Percentiles rank a stretch among this genome's conserved stretches.
phyloP scores from a whole-genome alignment of 306 rosid species.

The Myrica gale region DNA sequence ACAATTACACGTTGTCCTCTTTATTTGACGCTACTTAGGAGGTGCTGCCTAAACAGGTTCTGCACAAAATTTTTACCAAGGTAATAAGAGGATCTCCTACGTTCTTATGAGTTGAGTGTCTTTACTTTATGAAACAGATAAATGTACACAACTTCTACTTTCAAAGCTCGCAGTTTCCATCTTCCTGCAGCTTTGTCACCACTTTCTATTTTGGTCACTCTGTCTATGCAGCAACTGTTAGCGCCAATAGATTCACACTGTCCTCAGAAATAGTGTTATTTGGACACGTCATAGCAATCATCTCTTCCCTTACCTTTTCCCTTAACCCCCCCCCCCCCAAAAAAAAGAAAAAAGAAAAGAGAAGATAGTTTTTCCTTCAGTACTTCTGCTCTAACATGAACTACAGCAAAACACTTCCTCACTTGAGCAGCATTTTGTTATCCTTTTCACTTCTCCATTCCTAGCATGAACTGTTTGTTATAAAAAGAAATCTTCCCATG shows the following conservation, averaged over 20 bases:
- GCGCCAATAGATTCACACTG: not conserved
- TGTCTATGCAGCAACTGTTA: not conserved
- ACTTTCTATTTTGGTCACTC: not conserved
- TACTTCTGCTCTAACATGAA: not conserved
- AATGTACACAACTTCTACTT: not conserved
- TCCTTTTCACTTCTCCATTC: too few species aligned
- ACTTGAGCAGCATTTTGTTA: too few species aligned
- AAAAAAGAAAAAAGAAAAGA: too few species aligned
- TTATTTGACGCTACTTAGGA: not conserved
- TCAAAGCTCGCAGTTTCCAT: not conserved
- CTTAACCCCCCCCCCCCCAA: too few species aligned
- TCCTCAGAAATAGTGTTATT: not conserved
- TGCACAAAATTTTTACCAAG: not conserved
- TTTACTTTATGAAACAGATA: too few species aligned
- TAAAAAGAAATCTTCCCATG: not conserved
- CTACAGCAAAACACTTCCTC: not conserved
- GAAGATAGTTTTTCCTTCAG: too few species aligned
- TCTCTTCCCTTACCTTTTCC: not conserved
- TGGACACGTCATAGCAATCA: not conserved
- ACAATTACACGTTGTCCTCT: not conserved
- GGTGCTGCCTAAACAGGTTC: not conserved
- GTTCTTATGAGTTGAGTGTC: not conserved
- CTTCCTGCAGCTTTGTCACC: not conserved
- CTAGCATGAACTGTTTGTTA: not conserved
- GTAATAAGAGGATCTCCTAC: not conserved